Base-by-base conservation (phyloP, 345 rosid species). In the Hirschfeldia incana region DNA sequence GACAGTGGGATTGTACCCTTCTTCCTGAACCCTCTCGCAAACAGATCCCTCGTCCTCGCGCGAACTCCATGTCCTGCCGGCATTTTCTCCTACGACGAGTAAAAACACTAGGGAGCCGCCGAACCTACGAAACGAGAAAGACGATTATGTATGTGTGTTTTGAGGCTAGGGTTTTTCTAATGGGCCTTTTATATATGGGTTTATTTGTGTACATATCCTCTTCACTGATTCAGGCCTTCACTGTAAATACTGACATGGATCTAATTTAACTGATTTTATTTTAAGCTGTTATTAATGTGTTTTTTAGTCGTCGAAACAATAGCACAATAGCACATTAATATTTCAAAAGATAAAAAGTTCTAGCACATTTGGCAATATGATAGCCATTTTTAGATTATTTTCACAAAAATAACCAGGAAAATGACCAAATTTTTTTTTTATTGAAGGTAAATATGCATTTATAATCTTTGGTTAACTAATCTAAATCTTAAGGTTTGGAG, bases 11-110 rank as follows among this genome's bases (percentile, higher is more conserved):
- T 55, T 8, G 27, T 17, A 16, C 61, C 61, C 61, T 55, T 55
- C 61, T 55, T 55, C 61, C 61, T 55, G 61, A 55, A 55, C 11
- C 61, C 61, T 10, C 61, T 55, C 61, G 61, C 61, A 28, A 55
- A 55, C 28, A 55, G 61, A 55, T 55, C 61, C 11, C 61, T 55
- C 10, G 61, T 55, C 10, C 61, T 55, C 10, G 61, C 61, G 0
- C 61, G 28, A 55, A 55, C 61, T 55, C 61, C 61, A 17, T 55
- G 61, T 0, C 61, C 61, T 2, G 61, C 61, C 61, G 61, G 61
- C 61, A 55, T 55, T 17, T 55, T 53, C 7, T 7, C 9, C 28
- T 17, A 8, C 21, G 3, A 16, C 8, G 7, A 16, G 26, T 16
- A 3, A 53, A 10, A 53, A 6, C 27, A 1, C 26, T 6, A n/a